phyloP scores from a whole-genome alignment of 805 yeast species.

The Saturnispora ahearnii region DNA sequence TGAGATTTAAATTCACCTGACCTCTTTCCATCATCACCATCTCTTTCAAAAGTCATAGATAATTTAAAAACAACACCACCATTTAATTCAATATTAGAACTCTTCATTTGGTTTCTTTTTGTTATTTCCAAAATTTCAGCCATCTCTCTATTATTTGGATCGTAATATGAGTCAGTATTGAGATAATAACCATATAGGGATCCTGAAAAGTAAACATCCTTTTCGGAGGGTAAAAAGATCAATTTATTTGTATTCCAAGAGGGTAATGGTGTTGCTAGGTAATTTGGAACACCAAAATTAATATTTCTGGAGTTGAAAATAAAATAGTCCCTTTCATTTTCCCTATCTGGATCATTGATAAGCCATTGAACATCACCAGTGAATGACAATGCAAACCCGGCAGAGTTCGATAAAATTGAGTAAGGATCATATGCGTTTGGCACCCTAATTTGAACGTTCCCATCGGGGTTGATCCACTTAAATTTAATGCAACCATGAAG shows the following conservation, averaged over 20 bases:
- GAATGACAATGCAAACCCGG: slow-evolving; percentile 77
- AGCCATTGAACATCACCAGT: slow-evolving; percentile 48
- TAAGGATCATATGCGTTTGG: slow-evolving; percentile 81
- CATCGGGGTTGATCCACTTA: slow-evolving; percentile 36
- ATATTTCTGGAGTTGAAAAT: slow-evolving; percentile 54
- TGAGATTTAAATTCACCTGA: slow-evolving; percentile 45
- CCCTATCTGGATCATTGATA: slow-evolving; percentile 52
- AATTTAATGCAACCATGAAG: slow-evolving; percentile 60
- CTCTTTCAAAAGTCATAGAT: slow-evolving; percentile 51
- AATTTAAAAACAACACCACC: slow-evolving; percentile 54
- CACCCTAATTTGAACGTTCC: slow-evolving; percentile 47
- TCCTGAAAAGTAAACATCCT: slow-evolving; percentile 10
- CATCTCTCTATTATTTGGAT: slow-evolving; percentile 6
- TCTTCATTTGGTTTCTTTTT: slow-evolving; percentile 31
- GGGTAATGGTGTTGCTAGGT: slow-evolving; percentile 41
- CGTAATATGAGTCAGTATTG: slow-evolving; percentile 13
- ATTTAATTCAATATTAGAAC: slow-evolving; percentile 45
- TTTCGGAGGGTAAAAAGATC: slow-evolving; percentile 37
- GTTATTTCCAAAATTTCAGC: slow-evolving; percentile 5
- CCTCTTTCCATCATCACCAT: slow-evolving; percentile 26
- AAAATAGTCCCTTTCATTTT: slow-evolving; percentile 54
- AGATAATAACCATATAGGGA: slow-evolving; percentile 23
- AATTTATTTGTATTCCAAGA: slow-evolving; percentile 50
- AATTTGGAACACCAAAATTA: slow-evolving; percentile 70
- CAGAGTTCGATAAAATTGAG: slow-evolving; percentile 48